These are phyloP conservation scores for Fusarium domesticum DNA, from an alignment of 2,329 filamentous ascomycete genomes.

Conservation along the genomic window DNA sequence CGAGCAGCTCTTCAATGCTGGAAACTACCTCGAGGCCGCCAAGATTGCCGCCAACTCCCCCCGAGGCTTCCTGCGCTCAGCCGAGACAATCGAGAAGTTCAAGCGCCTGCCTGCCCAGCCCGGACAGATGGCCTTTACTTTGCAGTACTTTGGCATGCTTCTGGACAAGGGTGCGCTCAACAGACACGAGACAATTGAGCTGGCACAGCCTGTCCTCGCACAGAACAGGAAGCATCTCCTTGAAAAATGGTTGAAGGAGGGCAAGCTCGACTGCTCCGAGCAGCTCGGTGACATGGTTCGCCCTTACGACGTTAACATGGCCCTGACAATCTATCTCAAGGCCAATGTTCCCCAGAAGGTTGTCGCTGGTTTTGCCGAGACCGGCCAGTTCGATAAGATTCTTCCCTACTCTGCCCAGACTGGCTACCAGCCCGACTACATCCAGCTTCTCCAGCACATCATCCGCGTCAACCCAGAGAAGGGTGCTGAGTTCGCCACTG, in stretches of 20 bases:
- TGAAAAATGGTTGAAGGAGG: constrained; percentile 96
- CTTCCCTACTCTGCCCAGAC: constrained; percentile 81
- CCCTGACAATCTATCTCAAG: constrained; percentile 84
- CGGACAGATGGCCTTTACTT: constrained; percentile 86
- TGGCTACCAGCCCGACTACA: constrained; percentile 94
- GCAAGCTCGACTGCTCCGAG: constrained; percentile 94
- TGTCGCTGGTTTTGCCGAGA: constrained; percentile 90
- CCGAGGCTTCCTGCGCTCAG: constrained; percentile 88
- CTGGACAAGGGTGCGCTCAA: constrained; percentile 94
- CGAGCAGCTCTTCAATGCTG: constrained; percentile 76
- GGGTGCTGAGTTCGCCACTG: constrained; percentile 89
- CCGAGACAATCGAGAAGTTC: constrained; percentile 94
- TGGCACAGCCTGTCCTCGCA: constrained; percentile 85
- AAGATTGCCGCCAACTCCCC: constrained; percentile 97
- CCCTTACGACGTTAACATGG: constrained; percentile 82
- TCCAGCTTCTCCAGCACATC: constrained; percentile 86
- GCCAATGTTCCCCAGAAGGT: constrained; percentile 92
- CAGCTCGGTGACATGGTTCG: constrained; percentile 94
- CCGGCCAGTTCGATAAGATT: constrained; percentile 95
- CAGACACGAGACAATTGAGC: constrained; percentile 87
- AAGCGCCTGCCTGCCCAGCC: constrained; percentile 79
- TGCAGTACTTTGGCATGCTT: constrained; percentile 97
- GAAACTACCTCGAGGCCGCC: constrained; percentile 82
- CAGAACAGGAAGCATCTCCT: constrained; percentile 94
- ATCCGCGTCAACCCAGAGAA: constrained; percentile 89